Conservation (phyloP, 192 early-diverging fungal genomes). For the Coemansia sp. region DNA sequence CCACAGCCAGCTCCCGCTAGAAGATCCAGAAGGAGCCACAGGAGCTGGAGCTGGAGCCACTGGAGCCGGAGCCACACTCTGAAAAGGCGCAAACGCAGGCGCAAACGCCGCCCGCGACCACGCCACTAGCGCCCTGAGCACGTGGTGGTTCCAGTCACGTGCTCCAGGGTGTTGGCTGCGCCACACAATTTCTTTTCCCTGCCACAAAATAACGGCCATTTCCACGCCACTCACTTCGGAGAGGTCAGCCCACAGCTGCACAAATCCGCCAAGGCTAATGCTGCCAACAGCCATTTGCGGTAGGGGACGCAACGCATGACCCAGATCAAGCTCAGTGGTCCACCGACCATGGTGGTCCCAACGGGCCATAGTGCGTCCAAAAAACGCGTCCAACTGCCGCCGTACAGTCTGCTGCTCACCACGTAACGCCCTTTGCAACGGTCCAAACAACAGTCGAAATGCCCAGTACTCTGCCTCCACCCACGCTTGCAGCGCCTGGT, state of each 20-base stretch:
- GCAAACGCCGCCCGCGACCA: conserved; percentile 43
- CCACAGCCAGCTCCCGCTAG: conserved; percentile 32
- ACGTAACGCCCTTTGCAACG: conserved; percentile 5
- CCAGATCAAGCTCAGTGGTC: conserved; percentile 33
- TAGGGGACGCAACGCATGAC: conserved; percentile 23
- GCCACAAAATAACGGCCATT: conserved; percentile 34
- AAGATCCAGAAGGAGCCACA: too few species aligned
- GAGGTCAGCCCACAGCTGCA: conserved; percentile 47
- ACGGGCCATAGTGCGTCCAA: conserved; percentile 28
- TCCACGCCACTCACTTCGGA: too few species aligned
- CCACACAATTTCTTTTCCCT: conserved; percentile 33
- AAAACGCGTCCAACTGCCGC: conserved; percentile 38
- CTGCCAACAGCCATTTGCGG: conserved; percentile 30
- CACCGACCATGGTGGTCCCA: conserved; percentile 45
- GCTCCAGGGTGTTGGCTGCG: neutral
- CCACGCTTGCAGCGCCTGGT: conserved; percentile 30
- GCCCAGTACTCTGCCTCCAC: conserved; percentile 34
- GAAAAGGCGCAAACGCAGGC: too few species aligned
- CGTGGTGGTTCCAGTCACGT: neutral
- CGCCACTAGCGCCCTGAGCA: conserved; percentile 28
- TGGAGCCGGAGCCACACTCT: too few species aligned
- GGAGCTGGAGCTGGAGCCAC: too few species aligned
- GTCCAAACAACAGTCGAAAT: conserved; percentile 28
- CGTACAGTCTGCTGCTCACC: conserved; percentile 7
- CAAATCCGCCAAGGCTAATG: conserved; percentile 44